Evolutionary conservation across 495 filamentous ascomycete species (phyloP), one percentile per base, ranked within the genome.

Genomic region (Penicillium atrosanguineum): DNA sequence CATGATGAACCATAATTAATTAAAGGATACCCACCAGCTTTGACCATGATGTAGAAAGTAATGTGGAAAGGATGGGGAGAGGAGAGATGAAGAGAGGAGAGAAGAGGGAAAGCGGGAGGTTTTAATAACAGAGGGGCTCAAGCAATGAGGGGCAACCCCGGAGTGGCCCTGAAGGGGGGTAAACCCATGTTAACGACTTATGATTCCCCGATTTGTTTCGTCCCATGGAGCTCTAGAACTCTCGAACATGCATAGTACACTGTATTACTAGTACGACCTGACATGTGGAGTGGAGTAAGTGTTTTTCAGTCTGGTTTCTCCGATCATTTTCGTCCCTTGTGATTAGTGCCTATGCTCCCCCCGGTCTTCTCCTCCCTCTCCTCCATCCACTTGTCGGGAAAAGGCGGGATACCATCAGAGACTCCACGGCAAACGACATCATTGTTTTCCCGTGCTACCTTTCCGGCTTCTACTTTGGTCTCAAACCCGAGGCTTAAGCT

Each of bases 81-180:
- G 56, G 57, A 41, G 62, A 47, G 53, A 52, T 47, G 55, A 53
- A 55, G 40, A 50, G 46, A 50, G 46, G 45, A 50, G 48, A 52
- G 52, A 62, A 61, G 53, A 61, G 65, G 38, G 52, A 40, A 55
- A 25, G 52, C 45, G 45, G 44, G 48, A 25, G 42, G 45, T 53
- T 29, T 48, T 56, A 60, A 54, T 53, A 53, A 40, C 31, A 55
- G 59, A 55, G 48, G 53, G 48, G 53, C 45, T 44, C 36, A 60
- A 52, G 31, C 20, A 37, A 18, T 44, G 56, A 59, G 62, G 57
- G 53, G 65, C 52, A 64, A 62, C 63, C 63, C 63, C 55, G 60
- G 61, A 63, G 46, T 57, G 54, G 43, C 44, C 19, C 46, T 48
- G 51, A 47, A 39, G 46, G 52, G 42, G 7, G 7, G 11, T 12